Base-by-base conservation (phyloP, 2,329 filamentous ascomycete species). In the Diplodia intermedia region DNA sequence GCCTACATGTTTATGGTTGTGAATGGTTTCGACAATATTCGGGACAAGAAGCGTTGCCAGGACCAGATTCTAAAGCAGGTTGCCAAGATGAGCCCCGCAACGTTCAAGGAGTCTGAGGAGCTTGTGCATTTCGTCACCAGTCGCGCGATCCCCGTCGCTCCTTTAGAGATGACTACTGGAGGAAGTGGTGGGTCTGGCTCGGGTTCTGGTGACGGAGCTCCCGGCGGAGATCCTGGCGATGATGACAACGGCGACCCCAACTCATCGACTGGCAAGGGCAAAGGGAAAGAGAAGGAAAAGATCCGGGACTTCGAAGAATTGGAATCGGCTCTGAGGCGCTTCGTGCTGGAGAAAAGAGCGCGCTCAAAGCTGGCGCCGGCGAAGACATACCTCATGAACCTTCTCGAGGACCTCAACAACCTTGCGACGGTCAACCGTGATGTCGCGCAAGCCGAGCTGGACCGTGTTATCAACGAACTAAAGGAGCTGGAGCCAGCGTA, bases 1-100 rank as follows among this genome's bases (percentile, higher is more conserved):
- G 94, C 95, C 0, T 99, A 99, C 77, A 94, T 99, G 70, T 99
- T 99, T 79, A 97, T 99, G 79, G 95, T 99, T 15, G 95, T 99
- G 72, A 99, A 99, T 77, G 94, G 94, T 20, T 99, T 93, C 75
- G 95, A 99, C 79, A 91, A 91, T 70, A 98, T 99, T 74, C 87
- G 91, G 71, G 94, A 98, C 79, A 95, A 97, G 82, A 86, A 92
- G 69, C 86, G 94, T 69, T 98, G 94, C 78, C 88, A 97, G 78
- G 93, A 95, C 76, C 91, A 93, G 88, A 95, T 99, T 61, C 79
- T 99, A 69, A 93, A 97, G 73, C 94, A 98, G 79, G 90, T 99
- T 18, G 85, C 87, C 60, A 88, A 89, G 31, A 85, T 99, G n/a
- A 98, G 94, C 75, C 95, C 94, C 2, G 89, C 90, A 63, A 99